Evolutionary conservation across 2,329 filamentous ascomycete species (phyloP), one percentile per base, ranked within the genome.

Genomic region (Aspergillus terreus): DNA sequence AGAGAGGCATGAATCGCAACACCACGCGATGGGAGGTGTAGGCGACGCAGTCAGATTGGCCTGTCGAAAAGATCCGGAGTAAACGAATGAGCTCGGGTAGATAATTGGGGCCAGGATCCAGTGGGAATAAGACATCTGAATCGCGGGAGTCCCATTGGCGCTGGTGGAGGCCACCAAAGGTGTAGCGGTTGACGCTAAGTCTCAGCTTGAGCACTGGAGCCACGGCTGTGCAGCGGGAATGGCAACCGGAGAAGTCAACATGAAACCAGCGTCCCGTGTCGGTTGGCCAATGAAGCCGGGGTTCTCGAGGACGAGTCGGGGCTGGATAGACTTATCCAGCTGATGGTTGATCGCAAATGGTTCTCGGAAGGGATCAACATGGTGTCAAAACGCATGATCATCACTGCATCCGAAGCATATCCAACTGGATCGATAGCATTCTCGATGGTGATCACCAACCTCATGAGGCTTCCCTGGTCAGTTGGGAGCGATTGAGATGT

Each of bases 231-330:
- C 48, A 36, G 45, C 41, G 46, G 40, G 36, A 36, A 38, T 52
- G 46, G 38, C 40, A 45, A 46, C 51, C 41, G 42, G 40, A 30
- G 45, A 54, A 45, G 56, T 55, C 54, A 61, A 58, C 44, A 27
- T 57, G 57, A 63, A 63, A 63, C 60, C 51, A 50, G 33, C 48
- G 33, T 56, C 45, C 54, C 49, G 49, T 57, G 48, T 49, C 23
- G 41, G 33, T 44, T 15, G 32, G 21, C 54, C 47, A 54, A 51
- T 52, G 32, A 23, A 25, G 46, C 21, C 10, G 46, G 21, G 19
- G 46, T 17, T n/a, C 15, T n/a, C 44, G 44, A 46, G 27, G 44
- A 23, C 32, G 44, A 33, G 23, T 40, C 46, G 14, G 41, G 33
- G 46, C 23, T 47, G 36, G 27, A 45, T 19, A 33, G 35, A 17